Evolutionary conservation across 148 eudicot genomes (phyloP), one percentile per base, ranked within the genome.

Genomic region (Linanthus parryae): DNA sequence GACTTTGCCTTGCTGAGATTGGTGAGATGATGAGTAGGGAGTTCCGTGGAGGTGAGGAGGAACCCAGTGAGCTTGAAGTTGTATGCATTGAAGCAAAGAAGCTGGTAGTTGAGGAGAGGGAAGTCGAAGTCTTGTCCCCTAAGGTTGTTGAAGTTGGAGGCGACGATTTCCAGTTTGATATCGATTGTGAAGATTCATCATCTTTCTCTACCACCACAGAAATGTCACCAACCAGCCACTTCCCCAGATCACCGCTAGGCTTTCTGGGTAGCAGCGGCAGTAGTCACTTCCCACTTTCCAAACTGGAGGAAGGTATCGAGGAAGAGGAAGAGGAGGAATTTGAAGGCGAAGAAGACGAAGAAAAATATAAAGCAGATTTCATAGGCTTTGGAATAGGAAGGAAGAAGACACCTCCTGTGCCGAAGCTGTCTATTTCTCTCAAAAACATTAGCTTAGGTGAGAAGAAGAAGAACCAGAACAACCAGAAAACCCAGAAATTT

Each of bases 21-120:
- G 99, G 99, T 23, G 99, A 94, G 76, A 94, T 94, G 99, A 88
- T 88, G 95, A 94, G 79, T 59, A 68, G 99, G 74, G 96, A 88
- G 46, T 84, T 84, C 25, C 91, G 84, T 30, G 13, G 78, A 57
- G 91, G 85, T n/a, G 96, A 88, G 60, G 99, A 94, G 77, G 96
- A 80, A 59, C 99, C 99, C 2, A 94, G 99, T 42, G 99, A 84
- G 56, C 88, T 94, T 3, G 99, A 94, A 84, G 59, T 72, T 24
- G 60, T 88, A 27, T 88, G 96, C 65, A 73, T 94, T 0, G 96
- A 94, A 49, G 96, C 96, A 3, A 77, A 87, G 61, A 74, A 68
- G 68, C 57, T 82, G 61, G 28, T 88, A 27, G 61, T 72, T 15
- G 85, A 82, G 57, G 85, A 82, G 57, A 75, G 67, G 67, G 85